phyloP scores from a whole-genome alignment of 2,329 filamentous ascomycete genomes.

The Trichoderma oligosporum region DNA sequence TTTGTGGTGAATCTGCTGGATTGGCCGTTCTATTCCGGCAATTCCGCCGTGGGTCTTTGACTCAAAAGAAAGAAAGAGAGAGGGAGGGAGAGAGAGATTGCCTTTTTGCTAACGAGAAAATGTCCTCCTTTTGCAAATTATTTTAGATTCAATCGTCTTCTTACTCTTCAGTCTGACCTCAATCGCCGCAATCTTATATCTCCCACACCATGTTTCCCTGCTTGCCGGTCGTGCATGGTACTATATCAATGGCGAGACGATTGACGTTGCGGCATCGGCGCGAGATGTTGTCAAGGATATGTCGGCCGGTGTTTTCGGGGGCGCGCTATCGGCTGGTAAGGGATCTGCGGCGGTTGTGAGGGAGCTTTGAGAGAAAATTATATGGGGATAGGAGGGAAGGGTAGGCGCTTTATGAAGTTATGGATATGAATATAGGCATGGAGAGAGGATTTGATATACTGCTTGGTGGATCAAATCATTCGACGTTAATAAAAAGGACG shows the following conservation, averaged over 20 bases:
- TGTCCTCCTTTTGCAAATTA: not conserved
- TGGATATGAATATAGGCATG: not conserved
- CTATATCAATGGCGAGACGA: conserved; percentile 83
- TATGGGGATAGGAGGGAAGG: not conserved
- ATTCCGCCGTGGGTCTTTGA: not conserved
- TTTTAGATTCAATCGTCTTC: conserved; percentile 87
- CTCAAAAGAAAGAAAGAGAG: not conserved
- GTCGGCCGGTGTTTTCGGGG: too few relatives aligned
- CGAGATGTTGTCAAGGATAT: too few relatives aligned
- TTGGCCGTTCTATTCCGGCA: not conserved
- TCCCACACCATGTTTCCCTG: conserved; percentile 83
- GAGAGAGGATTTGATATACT: not conserved
- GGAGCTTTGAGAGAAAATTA: conserved; percentile 31
- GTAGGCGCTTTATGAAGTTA: not conserved
- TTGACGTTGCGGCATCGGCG: conserved; percentile 41
- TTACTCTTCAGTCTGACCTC: conserved; percentile 81
- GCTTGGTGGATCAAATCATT: not conserved
- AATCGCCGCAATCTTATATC: conserved; percentile 85
- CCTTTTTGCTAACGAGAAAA: not conserved
- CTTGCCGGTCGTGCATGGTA: conserved; percentile 86
- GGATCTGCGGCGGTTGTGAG: conserved; percentile 27
- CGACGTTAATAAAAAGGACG: not conserved
- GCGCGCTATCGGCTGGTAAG: conserved; percentile 21
- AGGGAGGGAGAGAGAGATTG: too few relatives aligned
- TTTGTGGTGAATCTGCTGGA: conserved; percentile 78